Percentiles rank a stretch among this genome's conserved stretches.
Conservation (phyloP, 192 early-diverging fungal genomes). For the Coemansia sp. region DNA sequence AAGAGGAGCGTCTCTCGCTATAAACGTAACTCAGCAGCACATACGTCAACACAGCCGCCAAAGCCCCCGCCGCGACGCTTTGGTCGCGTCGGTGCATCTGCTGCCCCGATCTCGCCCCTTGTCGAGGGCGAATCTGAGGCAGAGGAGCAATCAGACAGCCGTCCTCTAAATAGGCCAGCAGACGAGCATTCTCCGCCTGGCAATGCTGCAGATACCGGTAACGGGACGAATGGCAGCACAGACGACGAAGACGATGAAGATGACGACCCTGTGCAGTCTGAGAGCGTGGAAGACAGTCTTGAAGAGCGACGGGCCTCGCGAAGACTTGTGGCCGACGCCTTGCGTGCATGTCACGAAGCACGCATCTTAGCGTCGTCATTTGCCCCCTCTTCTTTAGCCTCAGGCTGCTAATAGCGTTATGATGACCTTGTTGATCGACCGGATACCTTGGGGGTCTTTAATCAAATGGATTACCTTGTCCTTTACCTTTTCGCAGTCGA, state of each 20-base stretch:
- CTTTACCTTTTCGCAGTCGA: neutral
- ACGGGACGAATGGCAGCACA: slow-evolving; percentile 1
- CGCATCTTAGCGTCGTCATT: slow-evolving; percentile 16
- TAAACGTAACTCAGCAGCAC: slow-evolving; percentile 21
- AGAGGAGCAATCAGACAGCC: neutral
- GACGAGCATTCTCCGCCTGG: neutral
- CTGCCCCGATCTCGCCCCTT: slow-evolving; percentile 5
- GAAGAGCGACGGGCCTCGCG: slow-evolving; percentile 40
- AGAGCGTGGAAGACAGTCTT: slow-evolving; percentile 6
- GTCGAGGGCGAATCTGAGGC: neutral
- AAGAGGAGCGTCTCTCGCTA: slow-evolving; percentile 48
- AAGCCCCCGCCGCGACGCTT: slow-evolving; percentile 24
- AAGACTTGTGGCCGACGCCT: slow-evolving; percentile 35
- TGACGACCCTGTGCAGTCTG: neutral
- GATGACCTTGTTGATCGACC: neutral
- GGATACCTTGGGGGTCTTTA: neutral
- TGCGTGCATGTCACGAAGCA: slow-evolving; percentile 46
- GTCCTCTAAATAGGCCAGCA: neutral
- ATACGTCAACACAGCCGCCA: neutral
- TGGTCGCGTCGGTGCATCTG: neutral
- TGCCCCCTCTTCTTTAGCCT: neutral
- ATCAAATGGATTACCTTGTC: neutral
- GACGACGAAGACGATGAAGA: slow-evolving; percentile 12
- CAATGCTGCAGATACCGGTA: neutral
- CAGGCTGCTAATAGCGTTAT: neutral